phyloP scores from a whole-genome alignment of 345 rosid genomes.

The Populus alba region DNA sequence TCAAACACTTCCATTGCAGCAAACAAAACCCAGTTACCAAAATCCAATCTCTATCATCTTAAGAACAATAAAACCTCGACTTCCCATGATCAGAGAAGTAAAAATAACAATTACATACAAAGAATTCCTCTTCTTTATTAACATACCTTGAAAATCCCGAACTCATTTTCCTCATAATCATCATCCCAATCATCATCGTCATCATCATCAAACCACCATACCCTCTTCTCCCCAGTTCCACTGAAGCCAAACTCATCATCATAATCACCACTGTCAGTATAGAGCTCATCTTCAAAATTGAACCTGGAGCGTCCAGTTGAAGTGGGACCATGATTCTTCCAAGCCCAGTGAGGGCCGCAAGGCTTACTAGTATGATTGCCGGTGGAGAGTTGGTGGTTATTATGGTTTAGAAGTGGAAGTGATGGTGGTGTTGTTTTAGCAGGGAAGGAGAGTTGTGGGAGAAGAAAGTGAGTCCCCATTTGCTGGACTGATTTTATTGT shows the following conservation, averaged over 20 bases:
- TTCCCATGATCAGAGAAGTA: too few relatives aligned
- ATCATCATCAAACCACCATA: constrained; percentile 25
- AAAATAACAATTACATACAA: too few relatives aligned
- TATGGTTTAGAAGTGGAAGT: constrained; percentile 5
- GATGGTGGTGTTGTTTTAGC: not conserved
- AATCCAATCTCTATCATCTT: too few relatives aligned
- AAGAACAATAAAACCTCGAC: too few relatives aligned
- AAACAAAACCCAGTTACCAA: too few relatives aligned
- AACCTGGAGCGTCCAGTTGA: constrained; percentile 12
- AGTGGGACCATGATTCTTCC: not conserved
- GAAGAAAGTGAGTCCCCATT: constrained; percentile 1
- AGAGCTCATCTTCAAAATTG: constrained; percentile 18
- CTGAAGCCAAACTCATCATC: constrained; percentile 25
- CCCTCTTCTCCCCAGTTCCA: constrained; percentile 12
- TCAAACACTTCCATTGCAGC: too few relatives aligned
- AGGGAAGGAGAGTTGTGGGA: not conserved
- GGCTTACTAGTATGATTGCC: not conserved
- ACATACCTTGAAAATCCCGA: constrained; percentile 63
- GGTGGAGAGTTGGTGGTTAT: not conserved
- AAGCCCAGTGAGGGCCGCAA: not conserved
- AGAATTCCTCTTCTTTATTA: not conserved
- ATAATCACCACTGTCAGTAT: constrained; percentile 17
- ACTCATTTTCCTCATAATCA: constrained; percentile 42
- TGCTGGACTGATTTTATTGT: too few relatives aligned
- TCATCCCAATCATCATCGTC: constrained; percentile 26